These are phyloP conservation scores for Botrytis sinoallii DNA, from an alignment of 2,329 filamentous ascomycete genomes.

Conservation along the genomic window DNA sequence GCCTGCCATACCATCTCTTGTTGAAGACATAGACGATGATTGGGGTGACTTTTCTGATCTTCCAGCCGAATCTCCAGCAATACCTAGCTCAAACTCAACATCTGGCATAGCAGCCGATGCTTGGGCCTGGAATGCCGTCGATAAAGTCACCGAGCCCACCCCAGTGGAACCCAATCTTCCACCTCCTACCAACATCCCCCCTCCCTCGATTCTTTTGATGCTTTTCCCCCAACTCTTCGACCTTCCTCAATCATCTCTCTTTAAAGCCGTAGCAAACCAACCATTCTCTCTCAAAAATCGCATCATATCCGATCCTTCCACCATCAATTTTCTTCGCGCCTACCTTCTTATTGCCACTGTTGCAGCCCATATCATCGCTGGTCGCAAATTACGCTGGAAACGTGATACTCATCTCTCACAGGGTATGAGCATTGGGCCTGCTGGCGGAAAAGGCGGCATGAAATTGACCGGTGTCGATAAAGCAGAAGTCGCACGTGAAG, in stretches of 20 bases:
- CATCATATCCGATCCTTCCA: constrained; percentile 60
- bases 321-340: constrained; percentile 59
- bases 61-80: constrained; percentile 31
- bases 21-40: constrained; percentile 45
- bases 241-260: constrained; percentile 60
- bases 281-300: constrained; percentile 56
- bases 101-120: constrained; percentile 27
- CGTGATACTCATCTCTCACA: constrained; percentile 81
- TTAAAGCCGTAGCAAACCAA: constrained; percentile 61
- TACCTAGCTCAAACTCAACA: constrained; percentile 20
- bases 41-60: constrained; percentile 54
- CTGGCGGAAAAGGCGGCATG: constrained; percentile 80
- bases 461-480: constrained; percentile 86
- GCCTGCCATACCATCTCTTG: constrained; percentile 27
- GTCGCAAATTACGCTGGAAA: constrained; percentile 85
- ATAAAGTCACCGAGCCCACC: constrained; percentile 25
- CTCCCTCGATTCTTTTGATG: constrained; percentile 77
- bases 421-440: constrained; percentile 77
- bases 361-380: constrained; percentile 77
- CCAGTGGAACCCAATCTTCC: constrained; percentile 10
- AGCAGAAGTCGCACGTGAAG: constrained; percentile 75
- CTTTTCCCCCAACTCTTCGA: constrained; percentile 70
- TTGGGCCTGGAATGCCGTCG: constrained; percentile 37
- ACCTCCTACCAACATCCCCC: constrained; percentile 71
- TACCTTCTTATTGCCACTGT: constrained; percentile 64